Evolutionary conservation across 2,329 filamentous ascomycete genomes (phyloP), one percentile per base, ranked within the genome.

Genomic region (Leptographium radiaticola): DNA sequence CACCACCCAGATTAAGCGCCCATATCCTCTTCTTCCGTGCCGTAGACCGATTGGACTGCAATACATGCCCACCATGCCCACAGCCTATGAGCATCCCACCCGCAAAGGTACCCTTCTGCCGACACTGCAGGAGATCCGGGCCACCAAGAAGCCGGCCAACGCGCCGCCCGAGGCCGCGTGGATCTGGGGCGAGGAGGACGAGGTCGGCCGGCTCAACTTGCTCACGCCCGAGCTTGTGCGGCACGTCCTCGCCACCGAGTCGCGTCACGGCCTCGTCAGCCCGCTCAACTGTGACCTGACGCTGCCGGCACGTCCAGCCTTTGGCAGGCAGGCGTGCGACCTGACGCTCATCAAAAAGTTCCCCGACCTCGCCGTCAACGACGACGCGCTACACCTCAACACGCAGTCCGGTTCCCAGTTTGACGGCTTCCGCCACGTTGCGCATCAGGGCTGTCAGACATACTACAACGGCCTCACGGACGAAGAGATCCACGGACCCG

Each of bases 341-440:
- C 25, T 25, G 25, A 25, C 25, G 25, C 25, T 30, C 12, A 51
- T 54, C 40, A 48, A 54, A 30, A 20, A 42, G 30, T 49, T 52
- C 44, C 49, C 49, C 12, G 46, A 48, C 31, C 10, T 36, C 6
- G 6, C 34, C 18, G 15, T 9, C 39, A 4, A 49, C 31, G 58
- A 60, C 54, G 73, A 75, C 58, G 60, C 64, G 1, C 70, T 73
- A 56, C 62, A 66, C 15, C 60, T 75, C 51, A 75, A 76, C 60
- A 72, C 71, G 1, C 72, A 74, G 54, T 68, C 67, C 53, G 67
- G 70, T 13, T 71, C 40, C 15, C 53, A 54, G 53, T 74, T 71
- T 71, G 71, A 74, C 62, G 71, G 71, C 6, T 70, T 74, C 47
- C 63, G 71, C 54, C 74, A 76, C 45, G 56, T 49, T 33, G 56